Evolutionary conservation across 2,329 filamentous ascomycete species (phyloP).

Genomic region (Didymella pinodella): DNA sequence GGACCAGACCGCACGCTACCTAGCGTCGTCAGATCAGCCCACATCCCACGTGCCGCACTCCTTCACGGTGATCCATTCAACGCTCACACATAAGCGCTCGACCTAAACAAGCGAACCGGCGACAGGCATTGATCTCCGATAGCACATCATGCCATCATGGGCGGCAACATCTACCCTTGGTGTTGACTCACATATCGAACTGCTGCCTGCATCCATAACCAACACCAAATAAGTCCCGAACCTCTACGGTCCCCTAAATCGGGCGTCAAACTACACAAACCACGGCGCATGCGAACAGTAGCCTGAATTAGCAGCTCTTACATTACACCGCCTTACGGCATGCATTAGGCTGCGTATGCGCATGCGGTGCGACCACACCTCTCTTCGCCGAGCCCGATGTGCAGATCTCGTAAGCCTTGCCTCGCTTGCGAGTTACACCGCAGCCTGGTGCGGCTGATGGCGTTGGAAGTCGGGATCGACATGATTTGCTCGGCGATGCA

Average conservation of each 20-base stretch:
- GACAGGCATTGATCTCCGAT: neutral
- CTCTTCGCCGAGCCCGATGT: neutral
- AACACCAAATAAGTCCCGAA: neutral
- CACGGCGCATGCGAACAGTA: neutral
- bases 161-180: neutral
- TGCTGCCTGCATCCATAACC: neutral
- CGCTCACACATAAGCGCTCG: slow-evolving; percentile 15
- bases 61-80: slow-evolving; percentile 10
- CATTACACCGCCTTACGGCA: slow-evolving; percentile 7
- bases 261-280: neutral
- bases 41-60: slow-evolving; percentile 17
- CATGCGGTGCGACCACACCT: neutral
- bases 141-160: neutral
- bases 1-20: neutral
- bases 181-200: neutral
- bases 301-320: slow-evolving; percentile 6
- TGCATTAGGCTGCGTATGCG: neutral
- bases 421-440: slow-evolving; percentile 5
- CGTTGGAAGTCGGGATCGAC: neutral
- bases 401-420: slow-evolving; percentile 1
- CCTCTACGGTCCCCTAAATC: neutral
- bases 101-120: neutral
- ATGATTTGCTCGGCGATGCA: neutral
- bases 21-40: slow-evolving; percentile 4
- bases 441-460: neutral